Evolutionary conservation across 805 yeast genomes (phyloP).

Genomic region (Kluyveromyces aestuarii): DNA sequence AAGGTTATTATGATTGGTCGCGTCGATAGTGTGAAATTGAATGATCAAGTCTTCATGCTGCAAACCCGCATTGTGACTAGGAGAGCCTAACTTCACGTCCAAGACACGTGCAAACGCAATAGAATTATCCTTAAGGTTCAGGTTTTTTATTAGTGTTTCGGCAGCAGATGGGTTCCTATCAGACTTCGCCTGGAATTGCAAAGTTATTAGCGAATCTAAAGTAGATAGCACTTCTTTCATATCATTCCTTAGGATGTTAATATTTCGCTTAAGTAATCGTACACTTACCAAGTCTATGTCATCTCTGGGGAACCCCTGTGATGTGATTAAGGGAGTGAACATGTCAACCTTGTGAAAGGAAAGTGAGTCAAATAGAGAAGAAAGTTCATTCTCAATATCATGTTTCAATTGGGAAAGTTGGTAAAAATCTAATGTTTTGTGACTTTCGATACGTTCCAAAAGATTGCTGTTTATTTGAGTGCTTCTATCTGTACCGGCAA

Average conservation of each 20-base stretch:
- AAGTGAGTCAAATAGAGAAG: conserved; percentile 35
- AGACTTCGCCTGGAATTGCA: conserved; percentile 30
- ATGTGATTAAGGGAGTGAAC: conserved; percentile 53
- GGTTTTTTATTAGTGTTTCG: neutral
- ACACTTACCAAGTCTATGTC: conserved; percentile 76
- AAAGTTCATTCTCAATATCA: conserved; percentile 35
- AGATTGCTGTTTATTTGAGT: neutral
- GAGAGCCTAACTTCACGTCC: neutral
- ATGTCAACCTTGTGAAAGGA: conserved; percentile 43
- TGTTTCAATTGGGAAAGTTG: conserved; percentile 28
- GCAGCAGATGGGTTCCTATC: neutral
- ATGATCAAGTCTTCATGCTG: conserved; percentile 44
- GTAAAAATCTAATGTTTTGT: neutral
- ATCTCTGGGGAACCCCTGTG: conserved; percentile 77
- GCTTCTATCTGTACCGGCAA: neutral
- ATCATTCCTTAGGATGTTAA: conserved; percentile 67
- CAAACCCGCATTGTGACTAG: conserved; percentile 34
- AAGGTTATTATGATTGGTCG: conserved; percentile 46
- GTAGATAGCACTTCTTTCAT: conserved; percentile 38
- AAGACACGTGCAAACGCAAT: conserved; percentile 1
- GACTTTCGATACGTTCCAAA: neutral
- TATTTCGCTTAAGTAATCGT: conserved; percentile 50
- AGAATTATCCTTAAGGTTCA: conserved; percentile 1
- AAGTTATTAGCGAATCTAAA: conserved; percentile 39
- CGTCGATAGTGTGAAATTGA: conserved; percentile 45